Evolutionary conservation across 257 asterid species (phyloP).

Genomic region (Penstemon newberryi): DNA sequence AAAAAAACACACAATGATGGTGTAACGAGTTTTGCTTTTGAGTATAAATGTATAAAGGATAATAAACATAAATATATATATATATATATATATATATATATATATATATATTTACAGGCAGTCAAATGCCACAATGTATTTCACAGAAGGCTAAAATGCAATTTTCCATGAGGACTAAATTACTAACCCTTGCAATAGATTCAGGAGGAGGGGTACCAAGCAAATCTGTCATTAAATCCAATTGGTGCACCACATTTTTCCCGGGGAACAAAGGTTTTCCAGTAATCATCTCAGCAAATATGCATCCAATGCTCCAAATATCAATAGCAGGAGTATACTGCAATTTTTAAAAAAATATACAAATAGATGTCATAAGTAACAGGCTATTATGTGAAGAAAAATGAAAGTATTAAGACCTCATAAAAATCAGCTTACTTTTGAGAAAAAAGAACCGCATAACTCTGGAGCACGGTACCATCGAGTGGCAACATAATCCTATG

Average conservation of each 20-base stretch:
- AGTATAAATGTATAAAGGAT: no score
- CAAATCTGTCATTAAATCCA: slow-evolving; percentile 90
- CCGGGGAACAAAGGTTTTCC: slow-evolving; percentile 94
- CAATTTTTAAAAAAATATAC: slow-evolving; percentile 30
- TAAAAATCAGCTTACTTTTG: slow-evolving; percentile 67
- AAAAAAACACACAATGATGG: no score
- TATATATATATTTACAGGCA: no score
- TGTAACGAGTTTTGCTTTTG: no score
- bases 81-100: no score
- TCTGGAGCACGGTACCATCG: slow-evolving; percentile 99
- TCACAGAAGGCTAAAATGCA: no score
- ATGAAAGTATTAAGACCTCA: background rate
- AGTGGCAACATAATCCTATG: slow-evolving; percentile 97
- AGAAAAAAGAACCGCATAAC: slow-evolving; percentile 94
- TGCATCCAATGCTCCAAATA: slow-evolving; percentile 97
- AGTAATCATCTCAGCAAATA: slow-evolving; percentile 85
- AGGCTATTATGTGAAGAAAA: slow-evolving; percentile 7
- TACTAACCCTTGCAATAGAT: slow-evolving; percentile 73
- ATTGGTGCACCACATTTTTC: slow-evolving; percentile 89
- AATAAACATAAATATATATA: no score
- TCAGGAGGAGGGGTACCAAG: slow-evolving; percentile 94
- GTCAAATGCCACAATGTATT: no score
- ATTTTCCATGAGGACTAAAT: no score
- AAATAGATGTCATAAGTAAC: slow-evolving; percentile 3
- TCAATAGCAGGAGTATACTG: slow-evolving; percentile 97